A percentile compares a stretch with the other conserved stretches of the same genome.
Conservation (phyloP, 2,329 filamentous ascomycete species). For the Purpureocillium lavendulum region DNA sequence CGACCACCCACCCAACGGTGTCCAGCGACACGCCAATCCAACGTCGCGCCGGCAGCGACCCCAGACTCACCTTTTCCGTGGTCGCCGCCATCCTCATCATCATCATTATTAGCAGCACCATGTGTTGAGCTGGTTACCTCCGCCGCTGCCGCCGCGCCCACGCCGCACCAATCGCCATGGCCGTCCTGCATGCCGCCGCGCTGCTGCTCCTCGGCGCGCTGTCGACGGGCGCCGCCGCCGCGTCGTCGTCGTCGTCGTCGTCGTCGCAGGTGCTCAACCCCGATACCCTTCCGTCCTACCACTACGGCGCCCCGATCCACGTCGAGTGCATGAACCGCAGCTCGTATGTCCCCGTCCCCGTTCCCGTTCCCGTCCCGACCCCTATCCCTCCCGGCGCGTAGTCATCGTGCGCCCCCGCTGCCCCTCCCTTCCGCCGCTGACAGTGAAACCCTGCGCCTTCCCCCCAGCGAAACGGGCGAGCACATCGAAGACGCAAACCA, state of each 20-base stretch:
- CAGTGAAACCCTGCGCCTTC: too few species aligned
- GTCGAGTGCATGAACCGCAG: constrained; percentile 70
- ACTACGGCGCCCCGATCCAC: constrained; percentile 57
- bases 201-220: constrained; percentile 14
- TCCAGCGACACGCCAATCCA: too few species aligned
- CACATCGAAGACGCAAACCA: constrained; percentile 75
- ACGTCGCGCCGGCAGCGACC: too few species aligned
- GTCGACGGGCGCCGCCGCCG: constrained; percentile 17
- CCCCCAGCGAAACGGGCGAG: constrained; percentile 70
- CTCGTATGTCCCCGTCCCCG: constrained; percentile 41
- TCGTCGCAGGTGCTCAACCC: not conserved
- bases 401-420: not conserved
- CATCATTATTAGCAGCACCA: too few species aligned
- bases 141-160: too few species aligned
- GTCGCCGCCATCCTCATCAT: too few species aligned
- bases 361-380: not conserved
- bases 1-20: too few species aligned
- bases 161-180: not conserved
- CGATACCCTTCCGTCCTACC: constrained; percentile 48
- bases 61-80: too few species aligned
- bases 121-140: too few species aligned
- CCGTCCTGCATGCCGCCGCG: not conserved
- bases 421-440: not conserved
- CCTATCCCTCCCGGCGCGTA: not conserved
- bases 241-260: constrained; percentile 24